A percentile compares a stretch with the other conserved stretches of the same genome.
phyloP scores from a whole-genome alignment of 192 early-diverging fungal species.

The Rhizophlyctis rosea region DNA sequence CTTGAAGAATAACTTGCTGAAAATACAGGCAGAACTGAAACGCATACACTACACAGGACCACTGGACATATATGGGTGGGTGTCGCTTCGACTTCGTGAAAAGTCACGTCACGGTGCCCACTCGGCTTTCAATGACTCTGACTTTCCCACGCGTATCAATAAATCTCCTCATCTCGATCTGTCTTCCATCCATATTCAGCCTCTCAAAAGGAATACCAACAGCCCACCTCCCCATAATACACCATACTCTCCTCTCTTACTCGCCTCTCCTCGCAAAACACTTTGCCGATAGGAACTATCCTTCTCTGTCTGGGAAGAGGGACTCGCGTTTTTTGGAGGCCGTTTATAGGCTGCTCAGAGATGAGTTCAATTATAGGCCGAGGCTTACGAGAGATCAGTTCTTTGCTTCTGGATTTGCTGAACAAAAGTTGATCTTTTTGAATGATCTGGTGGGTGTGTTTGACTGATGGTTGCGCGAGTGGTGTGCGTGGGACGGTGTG shows the following conservation, averaged over 20 bases:
- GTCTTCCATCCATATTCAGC: conserved; percentile 18
- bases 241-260: conserved; percentile 52
- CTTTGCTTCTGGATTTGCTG: conserved; percentile 46
- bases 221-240: conserved; percentile 53
- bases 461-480: no score
- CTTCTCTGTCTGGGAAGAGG: conserved; percentile 49
- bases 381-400: conserved; percentile 47
- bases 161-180: neutral
- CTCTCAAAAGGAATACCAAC: conserved; percentile 40
- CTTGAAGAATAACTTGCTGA: conserved; percentile 49
- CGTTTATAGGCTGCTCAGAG: conserved; percentile 42
- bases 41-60: conserved; percentile 33
- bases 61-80: conserved; percentile 32
- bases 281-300: conserved; percentile 35
- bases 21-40: conserved; percentile 39
- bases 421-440: conserved; percentile 44
- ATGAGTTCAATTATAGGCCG: conserved; percentile 56
- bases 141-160: no score
- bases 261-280: conserved; percentile 36
- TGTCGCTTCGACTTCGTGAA: neutral
- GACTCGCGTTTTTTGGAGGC: conserved; percentile 53
- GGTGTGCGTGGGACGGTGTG: no score
- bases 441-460: conserved; percentile 39
- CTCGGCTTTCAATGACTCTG: no score
- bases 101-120: neutral